Base-by-base conservation (phyloP, 768 basidiomycete species). In the Albatrellus ellisii region DNA sequence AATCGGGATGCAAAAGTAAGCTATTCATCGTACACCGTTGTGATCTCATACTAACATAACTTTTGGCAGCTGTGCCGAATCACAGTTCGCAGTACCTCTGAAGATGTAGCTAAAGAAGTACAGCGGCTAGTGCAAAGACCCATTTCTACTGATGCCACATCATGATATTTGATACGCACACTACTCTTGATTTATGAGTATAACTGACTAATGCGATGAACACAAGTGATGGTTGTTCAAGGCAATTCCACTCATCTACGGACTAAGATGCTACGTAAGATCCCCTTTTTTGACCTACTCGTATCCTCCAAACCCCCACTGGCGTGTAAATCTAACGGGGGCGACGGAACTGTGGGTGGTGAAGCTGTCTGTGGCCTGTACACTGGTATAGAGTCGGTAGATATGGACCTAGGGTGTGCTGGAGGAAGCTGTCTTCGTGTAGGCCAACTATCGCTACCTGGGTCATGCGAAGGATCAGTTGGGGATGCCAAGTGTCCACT, bases 61-160 rank as follows among this genome's bases (percentile, higher is more conserved):
- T 37, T 34, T 12, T 11, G 11, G 14, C 35, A 94, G 87, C 67
- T 97, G 26, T 97, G 90, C 62, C 82, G 95, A 26, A 56, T 97
- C 46, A 99, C 95, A 5, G 73, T 97, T 33, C 74, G 95, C 55
- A 94, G 90, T 55, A 98, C 95, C 3, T 97, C 95, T 42, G 91
- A 91, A 57, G 73, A 79, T 8, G 91, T 97, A 7, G 83, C 86
- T 29, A 49, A 58, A 4, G 81, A 84, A 57, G 77, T 84, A 32
- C 70, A 77, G 55, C 74, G 67, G 43, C 56, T 69, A 15, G 36
- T 74, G 29, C 64, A 65, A 49, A 64, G 53, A 47, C 60, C 61
- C 4, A 55, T 73, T 27, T 59, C 55, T 10, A 49, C 52, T 22
- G 55, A 58, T 39, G 42, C 54, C 27, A 36, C 46, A 14, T 46